Conservation (phyloP, 768 basidiomycete species). For the Peribolospora baueri region DNA sequence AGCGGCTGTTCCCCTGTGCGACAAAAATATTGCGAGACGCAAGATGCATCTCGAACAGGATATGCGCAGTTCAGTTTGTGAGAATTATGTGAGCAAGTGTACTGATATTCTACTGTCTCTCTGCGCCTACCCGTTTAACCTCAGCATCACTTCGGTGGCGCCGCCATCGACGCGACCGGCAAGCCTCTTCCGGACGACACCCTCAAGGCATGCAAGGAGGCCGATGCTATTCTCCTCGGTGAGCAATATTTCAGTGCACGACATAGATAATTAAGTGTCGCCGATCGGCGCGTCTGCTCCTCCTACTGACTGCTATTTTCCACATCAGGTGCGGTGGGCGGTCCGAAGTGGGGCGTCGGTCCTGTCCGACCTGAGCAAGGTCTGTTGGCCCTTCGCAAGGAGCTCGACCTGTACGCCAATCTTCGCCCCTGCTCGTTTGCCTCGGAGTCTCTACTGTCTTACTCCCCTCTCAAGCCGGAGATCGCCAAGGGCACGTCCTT, state of each 20-base stretch:
- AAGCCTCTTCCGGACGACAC: slow-evolving; percentile 65
- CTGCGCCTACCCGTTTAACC: too few species aligned
- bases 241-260: not conserved
- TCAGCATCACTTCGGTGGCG: slow-evolving; percentile 62
- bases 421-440: slow-evolving; percentile 92
- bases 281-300: not conserved
- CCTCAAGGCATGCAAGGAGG: slow-evolving; percentile 63
- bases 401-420: slow-evolving; percentile 86
- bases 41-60: too few species aligned
- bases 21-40: too few species aligned
- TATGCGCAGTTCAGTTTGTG: too few species aligned
- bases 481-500: slow-evolving; percentile 42
- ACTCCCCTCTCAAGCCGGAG: slow-evolving; percentile 70
- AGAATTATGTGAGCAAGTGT: too few species aligned
- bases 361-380: slow-evolving; percentile 83
- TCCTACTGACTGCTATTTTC: not conserved
- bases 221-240: slow-evolving; percentile 95
- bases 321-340: slow-evolving; percentile 64
- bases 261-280: not conserved
- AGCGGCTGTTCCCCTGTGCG: too few species aligned
- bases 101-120: too few species aligned
- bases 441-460: slow-evolving; percentile 59
- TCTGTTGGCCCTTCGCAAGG: slow-evolving; percentile 65
- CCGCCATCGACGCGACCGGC: slow-evolving; percentile 70
- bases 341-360: slow-evolving; percentile 90